phyloP scores from a whole-genome alignment of 140 eudicot genomes.

The Anethum foeniculum region DNA sequence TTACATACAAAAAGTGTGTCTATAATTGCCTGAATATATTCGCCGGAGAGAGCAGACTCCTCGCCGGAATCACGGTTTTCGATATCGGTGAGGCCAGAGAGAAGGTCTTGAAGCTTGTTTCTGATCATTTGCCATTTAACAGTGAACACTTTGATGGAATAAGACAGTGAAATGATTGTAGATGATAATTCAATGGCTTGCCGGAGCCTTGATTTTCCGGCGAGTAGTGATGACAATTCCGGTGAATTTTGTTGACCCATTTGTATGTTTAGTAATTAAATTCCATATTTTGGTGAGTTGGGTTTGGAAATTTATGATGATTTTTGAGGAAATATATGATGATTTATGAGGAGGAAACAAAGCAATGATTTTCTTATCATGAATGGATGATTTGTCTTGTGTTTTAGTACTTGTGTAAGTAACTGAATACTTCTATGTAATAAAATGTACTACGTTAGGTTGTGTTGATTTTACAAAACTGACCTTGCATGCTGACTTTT shows the following conservation, averaged over 20 bases:
- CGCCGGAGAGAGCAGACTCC: slow-evolving; percentile 24
- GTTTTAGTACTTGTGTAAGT: neutral
- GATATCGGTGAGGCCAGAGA: slow-evolving; percentile 37
- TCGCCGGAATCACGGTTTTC: slow-evolving; percentile 34
- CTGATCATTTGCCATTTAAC: slow-evolving; percentile 64
- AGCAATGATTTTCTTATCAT: slow-evolving; percentile 17
- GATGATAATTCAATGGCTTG: slow-evolving; percentile 36
- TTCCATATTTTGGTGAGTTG: slow-evolving; percentile 17
- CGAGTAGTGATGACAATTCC: slow-evolving; percentile 15
- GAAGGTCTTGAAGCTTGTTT: slow-evolving; percentile 54
- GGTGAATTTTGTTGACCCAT: slow-evolving; percentile 21
- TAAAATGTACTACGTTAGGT: neutral
- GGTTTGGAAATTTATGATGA: slow-evolving; percentile 7
- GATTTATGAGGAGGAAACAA: slow-evolving; percentile 11
- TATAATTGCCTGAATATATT: slow-evolving; percentile 23
- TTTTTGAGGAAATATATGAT: neutral
- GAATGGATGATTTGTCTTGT: neutral
- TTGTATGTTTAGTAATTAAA: neutral
- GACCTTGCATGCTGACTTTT: neutral
- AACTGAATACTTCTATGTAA: neutral
- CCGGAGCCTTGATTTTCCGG: slow-evolving; percentile 27
- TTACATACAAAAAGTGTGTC: slow-evolving; percentile 33
- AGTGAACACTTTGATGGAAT: slow-evolving; percentile 53
- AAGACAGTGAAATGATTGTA: slow-evolving; percentile 44
- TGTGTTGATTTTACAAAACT: neutral